These are phyloP conservation scores for Mycocentrospora acerina DNA, from an alignment of 2,329 filamentous ascomycete genomes.

Conservation along the genomic window DNA sequence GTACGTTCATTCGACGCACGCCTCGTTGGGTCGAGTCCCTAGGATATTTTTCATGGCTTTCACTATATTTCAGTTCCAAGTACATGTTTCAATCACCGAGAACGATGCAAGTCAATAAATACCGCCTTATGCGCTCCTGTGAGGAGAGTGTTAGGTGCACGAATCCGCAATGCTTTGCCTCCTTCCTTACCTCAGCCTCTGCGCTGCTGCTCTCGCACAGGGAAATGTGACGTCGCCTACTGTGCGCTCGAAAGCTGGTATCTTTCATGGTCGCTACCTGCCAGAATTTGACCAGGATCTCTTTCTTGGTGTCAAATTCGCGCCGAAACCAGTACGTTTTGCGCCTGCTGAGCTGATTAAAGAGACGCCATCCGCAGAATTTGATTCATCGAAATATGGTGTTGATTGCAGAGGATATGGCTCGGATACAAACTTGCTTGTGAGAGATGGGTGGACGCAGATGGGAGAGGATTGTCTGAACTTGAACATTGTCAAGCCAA, in stretches of 20 bases:
- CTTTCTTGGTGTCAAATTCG: slow-evolving; percentile 34
- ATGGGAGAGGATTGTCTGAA: slow-evolving; percentile 49
- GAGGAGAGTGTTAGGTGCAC: no score
- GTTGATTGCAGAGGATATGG: slow-evolving; percentile 32
- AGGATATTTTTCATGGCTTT: no score
- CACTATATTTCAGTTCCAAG: no score
- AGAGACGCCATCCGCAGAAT: slow-evolving; percentile 12
- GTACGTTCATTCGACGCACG: no score
- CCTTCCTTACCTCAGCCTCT: no score
- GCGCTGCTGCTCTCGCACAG: no score
- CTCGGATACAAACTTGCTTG: slow-evolving; percentile 24
- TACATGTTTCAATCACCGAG: no score
- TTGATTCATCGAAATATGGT: slow-evolving; percentile 27
- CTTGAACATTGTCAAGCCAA: slow-evolving; percentile 38
- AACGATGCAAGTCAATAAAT: no score
- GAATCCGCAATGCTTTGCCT: no score
- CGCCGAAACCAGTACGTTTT: slow-evolving; percentile 29
- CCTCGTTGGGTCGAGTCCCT: no score
- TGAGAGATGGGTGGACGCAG: slow-evolving; percentile 22
- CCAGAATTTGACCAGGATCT: slow-evolving; percentile 32
- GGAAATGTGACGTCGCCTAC: slow-evolving; percentile 4
- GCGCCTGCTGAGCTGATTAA: slow-evolving; percentile 18
- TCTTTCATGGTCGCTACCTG: slow-evolving; percentile 30
- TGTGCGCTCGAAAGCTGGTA: slow-evolving; percentile 26
- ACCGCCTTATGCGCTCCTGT: no score